phyloP scores from a whole-genome alignment of 2,329 filamentous ascomycete species.

The Orbilia javanica region DNA sequence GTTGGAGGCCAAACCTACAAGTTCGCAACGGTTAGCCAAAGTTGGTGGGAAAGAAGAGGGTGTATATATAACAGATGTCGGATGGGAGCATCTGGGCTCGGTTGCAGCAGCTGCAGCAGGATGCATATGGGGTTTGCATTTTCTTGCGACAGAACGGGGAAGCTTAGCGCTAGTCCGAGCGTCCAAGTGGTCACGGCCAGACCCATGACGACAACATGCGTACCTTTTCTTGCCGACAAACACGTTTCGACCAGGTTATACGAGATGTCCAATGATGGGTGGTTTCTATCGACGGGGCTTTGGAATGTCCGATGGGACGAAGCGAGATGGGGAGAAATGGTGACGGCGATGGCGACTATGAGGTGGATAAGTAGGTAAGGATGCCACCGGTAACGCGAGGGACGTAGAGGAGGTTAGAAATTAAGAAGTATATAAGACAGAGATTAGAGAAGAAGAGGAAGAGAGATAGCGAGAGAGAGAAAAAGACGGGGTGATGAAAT shows the following conservation, averaged over 20 bases:
- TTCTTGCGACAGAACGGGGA: slow-evolving; percentile 1
- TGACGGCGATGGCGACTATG: not conserved
- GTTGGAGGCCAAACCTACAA: slow-evolving; percentile 47
- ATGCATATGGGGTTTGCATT: slow-evolving; percentile 9
- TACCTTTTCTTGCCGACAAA: slow-evolving; percentile 55
- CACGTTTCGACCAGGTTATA: slow-evolving; percentile 8
- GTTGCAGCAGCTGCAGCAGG: slow-evolving; percentile 37
- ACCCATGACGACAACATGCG: slow-evolving; percentile 52
- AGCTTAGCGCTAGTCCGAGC: not conserved
- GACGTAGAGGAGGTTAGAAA: not conserved
- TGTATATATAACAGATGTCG: slow-evolving; percentile 27
- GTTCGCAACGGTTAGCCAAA: slow-evolving; percentile 51
- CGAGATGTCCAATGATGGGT: not conserved
- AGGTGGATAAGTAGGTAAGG: no score
- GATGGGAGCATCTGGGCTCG: slow-evolving; percentile 44
- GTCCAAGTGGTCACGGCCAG: slow-evolving; percentile 23
- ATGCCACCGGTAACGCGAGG: not conserved
- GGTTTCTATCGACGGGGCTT: not conserved
- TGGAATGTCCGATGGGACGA: not conserved
- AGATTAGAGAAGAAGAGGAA: not conserved
- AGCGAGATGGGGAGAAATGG: not conserved
- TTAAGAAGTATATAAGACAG: not conserved
- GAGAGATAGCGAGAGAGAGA: not conserved
- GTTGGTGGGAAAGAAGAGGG: slow-evolving; percentile 14
- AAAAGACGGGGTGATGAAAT: not conserved